A percentile compares a stretch with the other conserved stretches of the same genome.
phyloP scores from a whole-genome alignment of 225 moss, liverwort and hornwort species.

The Polytrichum formosum region DNA sequence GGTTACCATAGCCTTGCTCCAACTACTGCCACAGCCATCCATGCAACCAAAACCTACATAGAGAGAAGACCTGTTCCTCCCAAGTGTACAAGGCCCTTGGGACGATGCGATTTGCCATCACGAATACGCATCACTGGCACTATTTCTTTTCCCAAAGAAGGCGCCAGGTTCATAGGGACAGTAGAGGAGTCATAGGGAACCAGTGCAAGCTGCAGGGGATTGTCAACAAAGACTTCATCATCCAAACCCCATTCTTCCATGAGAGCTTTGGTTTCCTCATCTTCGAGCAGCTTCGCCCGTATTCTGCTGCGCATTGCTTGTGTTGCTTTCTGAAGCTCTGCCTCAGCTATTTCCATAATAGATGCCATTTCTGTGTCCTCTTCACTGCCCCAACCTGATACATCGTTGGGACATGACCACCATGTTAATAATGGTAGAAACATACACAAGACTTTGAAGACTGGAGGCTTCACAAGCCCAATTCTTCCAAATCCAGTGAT shows the following conservation, averaged over 20 bases:
- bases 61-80: slow-evolving; percentile 43
- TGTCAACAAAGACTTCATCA: slow-evolving; percentile 43
- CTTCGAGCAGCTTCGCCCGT: slow-evolving; percentile 71
- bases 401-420: too few relatives aligned
- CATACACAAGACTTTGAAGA: background rate
- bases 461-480: background rate
- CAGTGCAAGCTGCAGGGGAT: slow-evolving; percentile 24
- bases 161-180: slow-evolving; percentile 30
- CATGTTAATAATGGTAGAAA: background rate
- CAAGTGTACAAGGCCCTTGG: slow-evolving; percentile 66
- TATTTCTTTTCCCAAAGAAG: slow-evolving; percentile 50
- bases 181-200: slow-evolving; percentile 27
- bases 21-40: slow-evolving; percentile 69
- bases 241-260: slow-evolving; percentile 84
- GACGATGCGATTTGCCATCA: slow-evolving; percentile 65
- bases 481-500: background rate
- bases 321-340: slow-evolving; percentile 85
- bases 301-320: slow-evolving; percentile 51
- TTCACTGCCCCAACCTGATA: slow-evolving; percentile 55
- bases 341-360: slow-evolving; percentile 83
- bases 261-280: slow-evolving; percentile 78
- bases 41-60: slow-evolving; percentile 81
- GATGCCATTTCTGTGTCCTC: slow-evolving; percentile 73
- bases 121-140: slow-evolving; percentile 53
- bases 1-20: slow-evolving; percentile 68